Base-by-base conservation (phyloP, 2,329 filamentous ascomycete genomes). In the Curvularia spicifera region DNA sequence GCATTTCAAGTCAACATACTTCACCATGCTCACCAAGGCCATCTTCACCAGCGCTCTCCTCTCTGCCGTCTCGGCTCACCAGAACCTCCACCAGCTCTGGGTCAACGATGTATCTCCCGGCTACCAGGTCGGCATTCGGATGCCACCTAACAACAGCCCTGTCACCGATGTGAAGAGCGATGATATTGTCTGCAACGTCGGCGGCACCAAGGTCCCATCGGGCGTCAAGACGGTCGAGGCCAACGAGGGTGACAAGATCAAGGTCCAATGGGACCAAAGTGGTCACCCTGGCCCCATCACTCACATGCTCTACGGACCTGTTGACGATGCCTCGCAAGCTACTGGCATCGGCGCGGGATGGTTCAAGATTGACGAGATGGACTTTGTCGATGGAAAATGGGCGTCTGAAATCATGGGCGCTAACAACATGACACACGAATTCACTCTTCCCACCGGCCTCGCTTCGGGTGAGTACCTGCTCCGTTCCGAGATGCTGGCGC, bases 251-350 rank as follows among this genome's bases (percentile, higher is more conserved):
- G 68, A 74, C 62, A 65, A 61, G 20, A 74, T 76, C 67, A 75
- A 70, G 55, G 70, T 74, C 29, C 63, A 72, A 48, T 73, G 71
- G 70, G 67, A 73, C 56, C 51, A 58, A 20, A 80, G 71, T 20
- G 57, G 63, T 28, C 73, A 75, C 61, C 72, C 71, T 9, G 73
- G 73, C 8, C 71, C 73, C 12, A 75, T 76, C 55, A 75, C 72
- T 13, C 72, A 75, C 63, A 66, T 74, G 57, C 67, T 76, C 37
- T 71, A 71, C 57, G 70, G 71, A 20, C 73, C 71, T 61, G 81
- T 90, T 65, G 86, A 89, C 76, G 89, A 87, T 76, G 83, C 73
- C 10, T 61, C 63, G 28, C 59, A 64, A 40, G 72, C 65, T 9
- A 69, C 68, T 44, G 73, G 72, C 44, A 64, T 70, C 26, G 74